Base-by-base conservation (phyloP, 2,329 filamentous ascomycete species). In the Paraconiothyrium brasiliense region DNA sequence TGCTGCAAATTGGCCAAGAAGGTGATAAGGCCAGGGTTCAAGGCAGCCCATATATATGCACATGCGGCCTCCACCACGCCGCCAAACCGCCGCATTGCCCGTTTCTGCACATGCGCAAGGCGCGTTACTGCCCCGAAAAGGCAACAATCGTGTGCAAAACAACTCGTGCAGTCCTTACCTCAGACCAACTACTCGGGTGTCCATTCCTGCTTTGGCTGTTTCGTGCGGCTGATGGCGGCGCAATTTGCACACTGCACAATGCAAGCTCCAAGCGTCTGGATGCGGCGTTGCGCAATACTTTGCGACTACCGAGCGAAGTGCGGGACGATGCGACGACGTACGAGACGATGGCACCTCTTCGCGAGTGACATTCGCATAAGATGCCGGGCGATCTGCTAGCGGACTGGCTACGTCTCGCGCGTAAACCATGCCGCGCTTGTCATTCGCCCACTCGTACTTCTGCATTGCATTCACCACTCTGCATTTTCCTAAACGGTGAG, bases 31-130 rank as follows among this genome's bases (percentile, higher is more conserved):
- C 39, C n/a, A 46, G 39, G 52, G 27, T 35, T 35, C 27, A 35
- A 30, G 41, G 27, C 39, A 44, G 27, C 39, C 52, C 39, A 55
- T 55, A 55, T 55, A 55, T 55, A 55, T 41, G 51, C 51, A 54
- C 13, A 37, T 54, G 50, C 49, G 32, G 50, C 41, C 39, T 54
- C 41, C 24, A 54, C 41, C 37, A 24, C 49, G 49, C 49, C 47
- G 30, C 47, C 32, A 41, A 41, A 44, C n/a, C 46, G 46, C 46
- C 46, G 39, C 52, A 46, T 55, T 55, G 24, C 52, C 52, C 27
- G 24, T 55, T 55, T 55, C 24, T 55, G 52, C 52, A 55, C 41
- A 35, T 34, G 51, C 14, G 24, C 39, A 30, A 30, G 6, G 22
- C 35, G 50, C 50, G 16, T 43, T 43, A 7, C 35, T 32, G 34